phyloP scores from a whole-genome alignment of 257 asterid genomes.

The Salvia rosmarinus region DNA sequence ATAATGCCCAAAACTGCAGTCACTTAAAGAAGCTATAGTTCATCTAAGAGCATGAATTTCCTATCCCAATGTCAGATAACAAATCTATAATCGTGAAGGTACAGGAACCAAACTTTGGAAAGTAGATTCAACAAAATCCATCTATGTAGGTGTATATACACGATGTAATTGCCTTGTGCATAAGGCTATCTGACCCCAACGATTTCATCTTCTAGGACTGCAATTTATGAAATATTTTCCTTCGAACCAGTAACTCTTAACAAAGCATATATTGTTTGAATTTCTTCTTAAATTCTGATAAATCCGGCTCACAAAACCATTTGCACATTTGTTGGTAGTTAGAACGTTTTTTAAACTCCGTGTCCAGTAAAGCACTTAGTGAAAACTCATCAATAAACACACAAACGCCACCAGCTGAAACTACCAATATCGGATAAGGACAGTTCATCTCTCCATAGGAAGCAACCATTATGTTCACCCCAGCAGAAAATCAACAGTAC shows the following conservation, averaged over 20 bases:
- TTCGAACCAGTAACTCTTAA: neutral
- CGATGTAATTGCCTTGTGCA: neutral
- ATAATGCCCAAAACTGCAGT: neutral
- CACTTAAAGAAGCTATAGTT: neutral
- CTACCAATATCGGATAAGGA: neutral
- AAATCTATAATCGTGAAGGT: neutral
- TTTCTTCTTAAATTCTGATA: neutral
- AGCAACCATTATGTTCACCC: neutral
- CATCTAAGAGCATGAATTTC: slow-evolving; percentile 14
- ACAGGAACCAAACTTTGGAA: neutral
- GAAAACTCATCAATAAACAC: neutral
- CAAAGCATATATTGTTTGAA: neutral
- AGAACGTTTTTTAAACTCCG: neutral
- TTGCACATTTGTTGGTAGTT: neutral
- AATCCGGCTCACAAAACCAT: neutral
- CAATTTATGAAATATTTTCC: neutral
- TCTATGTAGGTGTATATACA: neutral
- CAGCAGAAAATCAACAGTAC: slow-evolving; percentile 8
- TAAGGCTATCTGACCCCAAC: neutral
- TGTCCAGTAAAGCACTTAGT: neutral
- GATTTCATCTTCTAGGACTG: neutral
- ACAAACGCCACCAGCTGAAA: neutral
- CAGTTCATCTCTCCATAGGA: neutral
- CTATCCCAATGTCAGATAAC: neutral
- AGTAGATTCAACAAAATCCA: neutral